A percentile compares a stretch with the other conserved stretches of the same genome.
Evolutionary conservation across 805 yeast genomes (phyloP).

Genomic region (Blastobotrys mokoenaii): DNA sequence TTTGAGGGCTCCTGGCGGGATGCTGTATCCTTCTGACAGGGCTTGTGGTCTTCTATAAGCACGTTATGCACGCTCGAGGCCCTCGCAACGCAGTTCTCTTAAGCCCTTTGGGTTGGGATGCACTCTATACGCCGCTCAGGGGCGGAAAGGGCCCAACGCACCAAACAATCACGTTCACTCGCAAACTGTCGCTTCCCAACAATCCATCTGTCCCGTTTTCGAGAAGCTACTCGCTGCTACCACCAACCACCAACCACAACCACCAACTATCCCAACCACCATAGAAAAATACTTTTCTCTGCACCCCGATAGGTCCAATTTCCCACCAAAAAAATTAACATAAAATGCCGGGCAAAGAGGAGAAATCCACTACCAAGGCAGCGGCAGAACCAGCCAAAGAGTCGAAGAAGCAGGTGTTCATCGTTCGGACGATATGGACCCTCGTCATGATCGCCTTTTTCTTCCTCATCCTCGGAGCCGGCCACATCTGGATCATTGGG

Average conservation of each 20-base stretch:
- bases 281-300: background rate
- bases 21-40: no score
- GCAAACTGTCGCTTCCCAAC: background rate
- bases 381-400: background rate
- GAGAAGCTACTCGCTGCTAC: no score
- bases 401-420: slow-evolving; percentile 71
- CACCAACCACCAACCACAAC: background rate
- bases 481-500: slow-evolving; percentile 73
- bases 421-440: slow-evolving; percentile 89
- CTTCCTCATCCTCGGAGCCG: slow-evolving; percentile 63
- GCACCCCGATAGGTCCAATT: background rate
- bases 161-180: background rate
- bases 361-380: background rate
- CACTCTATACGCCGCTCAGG: no score
- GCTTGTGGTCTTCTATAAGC: no score
- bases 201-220: background rate
- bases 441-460: slow-evolving; percentile 78
- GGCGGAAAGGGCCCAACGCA: background rate
- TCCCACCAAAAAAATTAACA: background rate
- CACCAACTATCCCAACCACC: background rate
- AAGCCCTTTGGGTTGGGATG: no score
- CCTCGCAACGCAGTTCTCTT: no score
- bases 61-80: no score
- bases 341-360: background rate
- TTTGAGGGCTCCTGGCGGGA: no score